These are phyloP conservation scores for Fusarium protoensiforme DNA, from an alignment of 2,329 filamentous ascomycete genomes.

Conservation along the genomic window DNA sequence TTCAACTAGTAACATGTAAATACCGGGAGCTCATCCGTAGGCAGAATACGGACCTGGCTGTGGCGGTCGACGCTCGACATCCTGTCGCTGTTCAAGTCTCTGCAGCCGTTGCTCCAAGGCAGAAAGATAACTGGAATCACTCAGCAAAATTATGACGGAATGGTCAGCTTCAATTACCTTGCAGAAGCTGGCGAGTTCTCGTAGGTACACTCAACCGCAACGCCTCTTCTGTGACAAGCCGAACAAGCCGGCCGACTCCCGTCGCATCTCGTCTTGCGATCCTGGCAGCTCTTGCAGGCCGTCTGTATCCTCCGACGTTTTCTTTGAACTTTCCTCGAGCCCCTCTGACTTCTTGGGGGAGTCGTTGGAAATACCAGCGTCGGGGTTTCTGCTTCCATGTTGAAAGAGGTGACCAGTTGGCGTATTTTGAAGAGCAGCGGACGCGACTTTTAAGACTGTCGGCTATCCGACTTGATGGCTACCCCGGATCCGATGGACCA, in stretches of 20 bases:
- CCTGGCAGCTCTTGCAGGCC: conserved; percentile 9
- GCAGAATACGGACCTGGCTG: not conserved
- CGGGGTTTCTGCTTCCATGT: not conserved
- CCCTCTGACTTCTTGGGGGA: not conserved
- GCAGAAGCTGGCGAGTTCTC: not conserved
- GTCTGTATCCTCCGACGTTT: conserved; percentile 1
- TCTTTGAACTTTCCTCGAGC: not conserved
- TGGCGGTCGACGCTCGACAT: not conserved
- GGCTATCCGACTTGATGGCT: not conserved
- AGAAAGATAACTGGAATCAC: not conserved
- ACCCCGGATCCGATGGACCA: not conserved
- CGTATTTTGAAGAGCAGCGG: not conserved
- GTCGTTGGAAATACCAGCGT: not conserved
- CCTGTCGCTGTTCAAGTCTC: not conserved
- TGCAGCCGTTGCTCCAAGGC: not conserved
- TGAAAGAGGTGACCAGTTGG: not conserved
- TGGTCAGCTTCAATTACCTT: not conserved
- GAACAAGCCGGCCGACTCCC: conserved; percentile 4
- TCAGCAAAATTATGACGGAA: not conserved
- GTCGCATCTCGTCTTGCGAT: conserved; percentile 14
- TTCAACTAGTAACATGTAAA: not conserved
- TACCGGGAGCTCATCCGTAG: not conserved
- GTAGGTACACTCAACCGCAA: not conserved
- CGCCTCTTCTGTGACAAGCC: not conserved
- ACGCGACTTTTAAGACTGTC: not conserved